Percentiles rank a stretch among this genome's conserved stretches.
Conservation (phyloP, 176 grass and related monocot genomes). For the Tuctoria greenei region DNA sequence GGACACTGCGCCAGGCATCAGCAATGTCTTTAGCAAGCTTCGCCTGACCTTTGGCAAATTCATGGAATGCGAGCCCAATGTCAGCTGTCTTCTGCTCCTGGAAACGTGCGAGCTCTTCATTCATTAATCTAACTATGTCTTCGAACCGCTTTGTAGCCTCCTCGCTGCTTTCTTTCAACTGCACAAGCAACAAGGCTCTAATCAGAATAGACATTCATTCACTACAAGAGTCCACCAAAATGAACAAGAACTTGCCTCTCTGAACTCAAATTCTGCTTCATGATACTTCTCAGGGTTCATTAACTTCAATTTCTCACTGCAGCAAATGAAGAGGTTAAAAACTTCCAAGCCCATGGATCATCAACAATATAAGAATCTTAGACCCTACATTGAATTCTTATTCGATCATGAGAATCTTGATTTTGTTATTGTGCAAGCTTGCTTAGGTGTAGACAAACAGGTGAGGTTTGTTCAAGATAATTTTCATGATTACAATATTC, state of each 20-base stretch:
- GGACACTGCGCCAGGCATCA: slow-evolving; percentile 82
- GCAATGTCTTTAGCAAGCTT: slow-evolving; percentile 93
- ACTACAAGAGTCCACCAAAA: slow-evolving; percentile 25
- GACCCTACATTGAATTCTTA: not conserved
- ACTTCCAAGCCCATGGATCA: not conserved
- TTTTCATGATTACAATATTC: slow-evolving; percentile 9
- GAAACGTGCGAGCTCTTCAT: slow-evolving; percentile 85
- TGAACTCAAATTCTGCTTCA: slow-evolving; percentile 78
- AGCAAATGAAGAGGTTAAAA: slow-evolving; percentile 29
- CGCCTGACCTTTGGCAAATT: slow-evolving; percentile 95
- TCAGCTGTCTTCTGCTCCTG: slow-evolving; percentile 99
- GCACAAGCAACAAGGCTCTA: slow-evolving; percentile 31
- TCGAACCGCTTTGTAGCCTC: slow-evolving; percentile 83
- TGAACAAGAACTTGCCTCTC: slow-evolving; percentile 54
- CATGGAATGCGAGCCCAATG: slow-evolving; percentile 87
- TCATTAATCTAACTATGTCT: slow-evolving; percentile 81
- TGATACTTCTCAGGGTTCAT: slow-evolving; percentile 77
- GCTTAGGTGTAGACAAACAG: slow-evolving; percentile 5
- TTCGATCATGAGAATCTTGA: not conserved
- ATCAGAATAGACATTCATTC: slow-evolving; percentile 18
- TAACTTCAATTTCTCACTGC: slow-evolving; percentile 88
- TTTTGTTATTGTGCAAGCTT: not conserved
- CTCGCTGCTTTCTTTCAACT: slow-evolving; percentile 90
- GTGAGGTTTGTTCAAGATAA: not conserved
- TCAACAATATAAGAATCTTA: slow-evolving; percentile 11